Evolutionary conservation across 2,329 filamentous ascomycete genomes (phyloP).

Genomic region (Botrytis pseudocinerea): DNA sequence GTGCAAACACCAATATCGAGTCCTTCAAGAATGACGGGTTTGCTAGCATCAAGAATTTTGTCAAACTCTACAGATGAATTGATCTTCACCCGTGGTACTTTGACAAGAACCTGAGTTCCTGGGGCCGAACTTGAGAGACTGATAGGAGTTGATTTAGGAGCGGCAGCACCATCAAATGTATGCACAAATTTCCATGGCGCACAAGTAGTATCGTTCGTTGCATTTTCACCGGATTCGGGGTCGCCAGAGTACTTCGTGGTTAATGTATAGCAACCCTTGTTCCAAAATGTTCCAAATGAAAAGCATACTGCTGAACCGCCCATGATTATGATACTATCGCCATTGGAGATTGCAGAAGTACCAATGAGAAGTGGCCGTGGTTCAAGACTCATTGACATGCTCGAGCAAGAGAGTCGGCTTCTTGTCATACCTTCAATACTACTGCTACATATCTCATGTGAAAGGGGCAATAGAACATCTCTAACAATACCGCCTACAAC

Average conservation of each 20-base stretch:
- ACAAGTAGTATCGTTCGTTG: neutral
- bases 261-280: constrained; percentile 50
- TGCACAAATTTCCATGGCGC: constrained; percentile 31
- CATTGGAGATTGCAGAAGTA: constrained; percentile 54
- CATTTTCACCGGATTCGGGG: neutral
- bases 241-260: neutral
- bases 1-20: constrained; percentile 68
- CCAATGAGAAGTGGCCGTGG: constrained; percentile 71
- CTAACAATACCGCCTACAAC: constrained; percentile 49
- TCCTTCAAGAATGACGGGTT: constrained; percentile 65
- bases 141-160: neutral
- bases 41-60: constrained; percentile 55
- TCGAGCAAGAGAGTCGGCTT: neutral
- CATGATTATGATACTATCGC: constrained; percentile 58
- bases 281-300: constrained; percentile 87
- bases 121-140: neutral
- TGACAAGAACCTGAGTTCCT: constrained; percentile 16
- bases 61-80: constrained; percentile 58
- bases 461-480: constrained; percentile 46
- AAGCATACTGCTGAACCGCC: constrained; percentile 88
- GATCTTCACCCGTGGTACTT: constrained; percentile 55
- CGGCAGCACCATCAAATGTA: constrained; percentile 28
- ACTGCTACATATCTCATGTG: constrained; percentile 51
- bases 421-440: neutral
- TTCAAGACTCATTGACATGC: constrained; percentile 29